A percentile compares a stretch with the other conserved stretches of the same genome.
phyloP scores from a whole-genome alignment of 495 filamentous ascomycete species.

The Penicillium longicatenatum region DNA sequence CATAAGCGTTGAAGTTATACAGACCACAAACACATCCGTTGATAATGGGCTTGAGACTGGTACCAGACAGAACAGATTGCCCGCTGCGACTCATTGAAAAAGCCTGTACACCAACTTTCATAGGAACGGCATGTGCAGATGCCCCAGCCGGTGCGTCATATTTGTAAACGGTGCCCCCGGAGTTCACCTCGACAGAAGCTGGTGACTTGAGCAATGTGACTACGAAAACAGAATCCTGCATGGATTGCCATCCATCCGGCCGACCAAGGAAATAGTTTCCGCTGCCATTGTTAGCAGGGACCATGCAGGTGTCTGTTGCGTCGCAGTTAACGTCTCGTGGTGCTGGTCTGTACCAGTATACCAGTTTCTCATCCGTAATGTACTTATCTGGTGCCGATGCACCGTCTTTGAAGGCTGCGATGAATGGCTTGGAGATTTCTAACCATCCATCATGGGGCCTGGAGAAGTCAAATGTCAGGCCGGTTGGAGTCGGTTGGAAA shows the following conservation, averaged over 20 bases:
- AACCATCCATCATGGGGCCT: conserved; percentile 45
- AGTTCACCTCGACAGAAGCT: conserved; percentile 47
- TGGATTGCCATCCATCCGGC: conserved; percentile 49
- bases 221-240: conserved; percentile 56
- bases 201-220: conserved; percentile 52
- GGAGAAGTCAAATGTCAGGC: not conserved
- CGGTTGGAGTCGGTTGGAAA: no score
- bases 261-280: conserved; percentile 54
- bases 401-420: conserved; percentile 58
- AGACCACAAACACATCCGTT: conserved; percentile 44
- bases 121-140: conserved; percentile 46
- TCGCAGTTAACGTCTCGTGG: conserved; percentile 35
- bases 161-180: conserved; percentile 37
- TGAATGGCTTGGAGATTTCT: conserved; percentile 51
- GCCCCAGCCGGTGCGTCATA: conserved; percentile 50
- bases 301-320: conserved; percentile 38
- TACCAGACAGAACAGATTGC: conserved; percentile 48
- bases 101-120: conserved; percentile 52
- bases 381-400: conserved; percentile 28
- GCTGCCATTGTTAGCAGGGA: conserved; percentile 32
- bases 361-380: conserved; percentile 45
- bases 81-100: conserved; percentile 51
- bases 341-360: conserved; percentile 50
- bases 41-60: conserved; percentile 47
- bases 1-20: conserved; percentile 64